phyloP scores from a whole-genome alignment of 2,329 filamentous ascomycete genomes.

The Trichoderma sp. region DNA sequence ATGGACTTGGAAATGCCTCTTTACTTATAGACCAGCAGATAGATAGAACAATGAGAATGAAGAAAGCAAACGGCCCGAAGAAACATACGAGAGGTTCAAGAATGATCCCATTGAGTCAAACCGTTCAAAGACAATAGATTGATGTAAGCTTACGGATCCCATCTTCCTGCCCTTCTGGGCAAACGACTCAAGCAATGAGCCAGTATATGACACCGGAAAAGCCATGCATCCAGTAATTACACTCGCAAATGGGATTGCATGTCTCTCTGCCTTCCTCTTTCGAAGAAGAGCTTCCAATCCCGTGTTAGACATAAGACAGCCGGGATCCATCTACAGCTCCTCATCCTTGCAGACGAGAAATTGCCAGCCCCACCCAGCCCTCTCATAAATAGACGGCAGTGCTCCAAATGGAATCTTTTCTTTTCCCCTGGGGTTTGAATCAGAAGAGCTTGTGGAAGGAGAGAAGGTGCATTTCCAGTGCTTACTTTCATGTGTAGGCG shows the following conservation, averaged over 20 bases:
- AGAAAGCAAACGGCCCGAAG: slow-evolving; percentile 12
- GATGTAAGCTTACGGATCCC: slow-evolving; percentile 8
- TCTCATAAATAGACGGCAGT: too few species aligned
- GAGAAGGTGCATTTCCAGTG: too few species aligned
- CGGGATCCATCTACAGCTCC: neutral
- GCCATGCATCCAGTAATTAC: neutral
- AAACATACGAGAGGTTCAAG: neutral
- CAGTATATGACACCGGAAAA: neutral
- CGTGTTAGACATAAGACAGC: slow-evolving; percentile 3
- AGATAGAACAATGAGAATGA: neutral
- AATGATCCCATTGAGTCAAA: neutral
- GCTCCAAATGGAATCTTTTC: too few species aligned
- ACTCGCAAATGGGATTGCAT: neutral
- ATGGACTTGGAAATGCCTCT: neutral
- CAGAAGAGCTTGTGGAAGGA: too few species aligned
- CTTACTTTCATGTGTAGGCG: too few species aligned
- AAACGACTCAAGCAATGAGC: neutral
- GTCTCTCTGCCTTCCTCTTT: slow-evolving; percentile 17
- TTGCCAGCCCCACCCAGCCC: neutral
- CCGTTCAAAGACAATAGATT: neutral
- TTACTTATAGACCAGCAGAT: slow-evolving; percentile 1
- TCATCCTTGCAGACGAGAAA: slow-evolving; percentile 4
- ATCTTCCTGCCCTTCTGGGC: slow-evolving; percentile 19
- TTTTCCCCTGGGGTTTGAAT: too few species aligned
- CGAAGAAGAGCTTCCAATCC: neutral